Evolutionary conservation across 495 filamentous ascomycete genomes (phyloP).

Genomic region (Pseudomonodictys pantanalensis): DNA sequence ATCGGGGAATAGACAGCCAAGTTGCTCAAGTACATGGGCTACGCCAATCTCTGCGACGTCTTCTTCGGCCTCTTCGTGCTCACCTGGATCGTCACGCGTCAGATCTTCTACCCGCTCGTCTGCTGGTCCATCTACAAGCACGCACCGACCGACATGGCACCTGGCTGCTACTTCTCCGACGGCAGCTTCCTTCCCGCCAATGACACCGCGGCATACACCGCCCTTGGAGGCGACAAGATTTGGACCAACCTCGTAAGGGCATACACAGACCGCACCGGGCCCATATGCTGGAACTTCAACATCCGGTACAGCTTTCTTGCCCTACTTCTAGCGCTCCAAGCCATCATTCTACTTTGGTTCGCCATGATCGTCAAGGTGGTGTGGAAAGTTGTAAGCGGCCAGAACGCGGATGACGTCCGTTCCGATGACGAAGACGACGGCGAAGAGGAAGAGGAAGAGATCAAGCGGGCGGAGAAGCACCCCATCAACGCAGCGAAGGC

Average conservation of each 20-base stretch:
- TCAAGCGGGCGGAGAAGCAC: neutral
- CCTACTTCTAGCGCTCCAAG: constrained; percentile 73
- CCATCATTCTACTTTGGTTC: constrained; percentile 83
- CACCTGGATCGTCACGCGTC: constrained; percentile 79
- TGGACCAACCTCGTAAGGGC: constrained; percentile 64
- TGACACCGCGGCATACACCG: constrained; percentile 44
- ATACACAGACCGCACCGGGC: constrained; percentile 63
- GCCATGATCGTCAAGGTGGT: constrained; percentile 81
- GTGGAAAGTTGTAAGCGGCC: constrained; percentile 67
- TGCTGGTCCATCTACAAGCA: constrained; percentile 80
- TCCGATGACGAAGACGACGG: constrained; percentile 80
- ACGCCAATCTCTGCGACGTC: constrained; percentile 70
- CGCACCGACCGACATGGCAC: constrained; percentile 57
- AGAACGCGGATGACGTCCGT: constrained; percentile 78
- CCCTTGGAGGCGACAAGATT: constrained; percentile 53
- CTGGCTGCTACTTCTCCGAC: constrained; percentile 66
- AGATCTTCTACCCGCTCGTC: constrained; percentile 72
- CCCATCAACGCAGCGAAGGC: constrained; percentile 31
- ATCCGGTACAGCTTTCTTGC: constrained; percentile 74
- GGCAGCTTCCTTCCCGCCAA: constrained; percentile 55
- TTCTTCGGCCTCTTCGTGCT: constrained; percentile 85
- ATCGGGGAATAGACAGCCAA: constrained; percentile 68
- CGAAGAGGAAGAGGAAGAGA: constrained; percentile 49
- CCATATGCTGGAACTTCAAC: constrained; percentile 70
- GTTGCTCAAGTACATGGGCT: constrained; percentile 85